Base-by-base conservation (phyloP, 495 filamentous ascomycete species). In the Friedmanniomyces endolithicus region DNA sequence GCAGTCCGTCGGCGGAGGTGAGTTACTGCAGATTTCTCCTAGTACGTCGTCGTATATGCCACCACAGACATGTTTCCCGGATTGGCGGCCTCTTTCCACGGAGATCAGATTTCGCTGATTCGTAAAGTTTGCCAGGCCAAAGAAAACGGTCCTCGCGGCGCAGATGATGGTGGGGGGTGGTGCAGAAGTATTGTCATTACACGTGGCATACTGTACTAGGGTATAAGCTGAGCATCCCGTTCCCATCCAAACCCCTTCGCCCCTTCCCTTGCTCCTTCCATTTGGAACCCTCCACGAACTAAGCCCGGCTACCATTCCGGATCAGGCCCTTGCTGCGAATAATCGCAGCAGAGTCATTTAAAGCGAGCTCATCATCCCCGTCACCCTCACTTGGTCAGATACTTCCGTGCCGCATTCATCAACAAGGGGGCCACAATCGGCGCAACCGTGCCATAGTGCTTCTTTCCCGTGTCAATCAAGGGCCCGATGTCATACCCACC, bases 401-500 rank as follows among this genome's bases (percentile, higher is more conserved):
- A 53, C 51, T 46, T 45, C 51, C 31, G 45, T 23, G 40, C 49
- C 1, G 41, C 49, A 39, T 55, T 58, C 43, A 62, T 53, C 37
- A 62, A 17, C 49, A 62, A n/a, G 1, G 59, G 59, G 31, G 49
- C 49, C 11, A 58, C 43, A 31, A 62, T 50, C 14, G 59, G 59
- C 17, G 55, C 59, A 1, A 62, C 11, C 22, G 59, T 62, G 6
- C 45, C 44, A 24, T 55, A 62, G 24, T 57, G 55, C 55, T 58
- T 62, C 55, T 62, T 23, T n/a, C 55, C 55, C 35, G 31, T 50
- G 6, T 62, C 50, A 19, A 62, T 27, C 24, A 34, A 34, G 12
- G 59, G 59, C 7, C 59, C 59, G 23, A 62, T 40, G 39, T 62
- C 59, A 45, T 58, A 62, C 9, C 45, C 34, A 11, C 59, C 59